phyloP scores from a whole-genome alignment of 108 stramenopile genomes.

The Fragilaria radians region DNA sequence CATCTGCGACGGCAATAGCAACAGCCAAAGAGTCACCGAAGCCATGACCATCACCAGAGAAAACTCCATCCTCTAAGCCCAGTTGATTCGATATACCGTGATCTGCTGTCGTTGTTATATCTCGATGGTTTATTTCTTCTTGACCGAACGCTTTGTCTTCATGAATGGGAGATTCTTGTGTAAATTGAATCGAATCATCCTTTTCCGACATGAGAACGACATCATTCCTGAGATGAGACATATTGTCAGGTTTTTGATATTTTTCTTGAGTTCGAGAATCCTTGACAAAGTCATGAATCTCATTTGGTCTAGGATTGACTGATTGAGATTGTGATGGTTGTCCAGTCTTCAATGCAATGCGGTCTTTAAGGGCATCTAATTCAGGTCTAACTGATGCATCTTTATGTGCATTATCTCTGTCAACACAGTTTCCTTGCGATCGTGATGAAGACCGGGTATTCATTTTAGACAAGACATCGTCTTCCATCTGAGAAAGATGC shows the following conservation, averaged over 20 bases:
- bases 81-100: constrained; percentile 15
- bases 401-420: too few relatives aligned
- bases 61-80: constrained; percentile 13
- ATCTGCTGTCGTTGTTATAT: constrained; percentile 8
- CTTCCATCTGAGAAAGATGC: constrained; percentile 9
- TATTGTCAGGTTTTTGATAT: constrained; percentile 9
- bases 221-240: constrained; percentile 1
- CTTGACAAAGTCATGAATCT: neutral
- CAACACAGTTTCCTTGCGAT: too few relatives aligned
- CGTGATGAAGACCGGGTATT: neutral
- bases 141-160: neutral
- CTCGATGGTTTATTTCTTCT: neutral
- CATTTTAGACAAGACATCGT: constrained; percentile 6
- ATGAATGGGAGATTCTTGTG: neutral
- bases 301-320: neutral
- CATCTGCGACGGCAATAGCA: constrained; percentile 51
- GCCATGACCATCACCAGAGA: neutral
- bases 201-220: neutral
- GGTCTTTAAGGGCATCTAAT: neutral
- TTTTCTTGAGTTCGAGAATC: neutral
- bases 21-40: constrained; percentile 39
- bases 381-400: neutral
- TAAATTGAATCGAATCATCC: neutral
- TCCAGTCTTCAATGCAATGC: neutral
- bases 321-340: neutral